These are phyloP conservation scores for Cytospora leucostoma DNA, from an alignment of 2,329 filamentous ascomycete species.

Conservation along the genomic window DNA sequence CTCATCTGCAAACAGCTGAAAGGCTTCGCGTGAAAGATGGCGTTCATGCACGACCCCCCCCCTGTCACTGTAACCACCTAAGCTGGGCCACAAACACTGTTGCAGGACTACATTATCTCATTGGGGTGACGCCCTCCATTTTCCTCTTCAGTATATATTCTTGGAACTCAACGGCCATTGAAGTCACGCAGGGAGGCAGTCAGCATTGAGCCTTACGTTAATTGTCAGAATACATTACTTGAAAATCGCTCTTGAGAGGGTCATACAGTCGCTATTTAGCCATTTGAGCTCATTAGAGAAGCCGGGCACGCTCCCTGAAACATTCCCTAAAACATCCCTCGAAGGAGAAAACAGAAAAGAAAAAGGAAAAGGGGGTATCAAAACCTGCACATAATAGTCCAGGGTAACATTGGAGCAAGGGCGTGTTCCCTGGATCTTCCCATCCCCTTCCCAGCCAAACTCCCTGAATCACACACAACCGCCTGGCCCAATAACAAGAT, in stretches of 20 bases:
- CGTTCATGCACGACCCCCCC: not conserved
- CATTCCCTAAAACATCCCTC: conserved; percentile 5
- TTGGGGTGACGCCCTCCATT: no score
- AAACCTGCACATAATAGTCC: conserved; percentile 19
- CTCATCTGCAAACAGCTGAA: not conserved
- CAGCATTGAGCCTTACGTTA: not conserved
- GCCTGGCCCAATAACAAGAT: not conserved
- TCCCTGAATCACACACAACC: not conserved
- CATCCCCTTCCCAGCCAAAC: not conserved
- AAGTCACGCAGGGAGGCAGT: not conserved
- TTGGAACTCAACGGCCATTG: not conserved
- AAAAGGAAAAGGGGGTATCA: conserved; percentile 25
- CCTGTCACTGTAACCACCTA: not conserved
- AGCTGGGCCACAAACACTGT: not conserved
- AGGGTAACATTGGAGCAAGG: conserved; percentile 4
- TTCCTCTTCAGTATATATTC: not conserved
- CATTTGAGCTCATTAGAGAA: not conserved
- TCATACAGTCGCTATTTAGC: conserved; percentile 10
- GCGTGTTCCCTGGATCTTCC: not conserved
- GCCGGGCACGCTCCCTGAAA: conserved; percentile 1
- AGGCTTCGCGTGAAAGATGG: not conserved
- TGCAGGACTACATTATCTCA: no score
- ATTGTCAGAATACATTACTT: conserved; percentile 24
- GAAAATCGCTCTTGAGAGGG: conserved; percentile 9
- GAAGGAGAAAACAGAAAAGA: conserved; percentile 6